These are phyloP conservation scores for Thinopyrum elongatum DNA, from an alignment of 176 grass and related monocot genomes.

Conservation along the genomic window DNA sequence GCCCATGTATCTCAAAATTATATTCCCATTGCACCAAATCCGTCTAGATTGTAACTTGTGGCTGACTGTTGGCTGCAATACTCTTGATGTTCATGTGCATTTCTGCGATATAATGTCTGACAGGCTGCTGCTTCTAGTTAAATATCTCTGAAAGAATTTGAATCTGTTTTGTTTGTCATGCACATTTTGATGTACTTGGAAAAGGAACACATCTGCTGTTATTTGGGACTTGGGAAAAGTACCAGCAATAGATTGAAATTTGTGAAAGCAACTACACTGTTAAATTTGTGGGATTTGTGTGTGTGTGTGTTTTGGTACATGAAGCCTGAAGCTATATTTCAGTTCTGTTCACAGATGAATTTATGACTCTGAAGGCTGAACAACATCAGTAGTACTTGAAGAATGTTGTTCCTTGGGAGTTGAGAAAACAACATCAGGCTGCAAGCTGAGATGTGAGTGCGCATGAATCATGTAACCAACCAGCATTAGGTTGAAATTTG, in stretches of 20 bases:
- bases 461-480: too few species aligned
- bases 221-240: too few species aligned
- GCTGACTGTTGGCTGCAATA: too few species aligned
- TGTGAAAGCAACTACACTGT: neutral
- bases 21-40: neutral
- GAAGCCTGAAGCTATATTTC: too few species aligned
- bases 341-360: too few species aligned
- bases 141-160: neutral
- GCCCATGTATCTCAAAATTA: neutral
- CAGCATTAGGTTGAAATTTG: too few species aligned
- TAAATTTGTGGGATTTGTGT: neutral
- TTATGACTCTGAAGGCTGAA: too few species aligned
- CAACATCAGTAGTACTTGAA: neutral
- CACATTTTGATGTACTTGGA: neutral
- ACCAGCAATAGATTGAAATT: neutral
- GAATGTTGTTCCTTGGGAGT: too few species aligned
- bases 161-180: neutral
- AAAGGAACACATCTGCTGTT: neutral
- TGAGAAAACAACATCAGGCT: too few species aligned
- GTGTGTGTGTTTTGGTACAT: too few species aligned
- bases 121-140: neutral
- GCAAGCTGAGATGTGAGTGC: neutral
- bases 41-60: too few species aligned
- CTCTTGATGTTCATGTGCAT: neutral
- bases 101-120: neutral